Base-by-base conservation (phyloP, 345 rosid species). In the Microcos paniculata region DNA sequence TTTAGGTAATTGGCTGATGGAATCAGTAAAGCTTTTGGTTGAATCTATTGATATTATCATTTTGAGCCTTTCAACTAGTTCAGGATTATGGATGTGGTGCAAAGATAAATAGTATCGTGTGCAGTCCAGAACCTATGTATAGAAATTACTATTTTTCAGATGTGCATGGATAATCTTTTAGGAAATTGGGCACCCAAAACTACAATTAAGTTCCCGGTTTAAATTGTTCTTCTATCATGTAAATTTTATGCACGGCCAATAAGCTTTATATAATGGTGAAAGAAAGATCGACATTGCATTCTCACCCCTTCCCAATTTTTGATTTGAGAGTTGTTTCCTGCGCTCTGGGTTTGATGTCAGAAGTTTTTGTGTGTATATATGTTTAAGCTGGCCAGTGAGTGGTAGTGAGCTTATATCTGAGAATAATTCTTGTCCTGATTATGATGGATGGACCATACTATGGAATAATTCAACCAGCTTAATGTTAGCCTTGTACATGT, bases 371-470 rank as follows among this genome's bases (percentile, higher is more conserved):
- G 57, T 49, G 24, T 16, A 30, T 43, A 30, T 9, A 31, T 16
- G 58, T 51, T 49, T 69, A 31, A 48, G 43, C 58, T 49, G 15
- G 72, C 26, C 49, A 14, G 23, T 16, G 31, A 30, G 43, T 13
- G 43, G 18, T 49, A 4, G 28, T 48, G 16, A 18, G 72, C 58
- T 18, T 30, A 18, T 49, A 1, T 69, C 11, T 30, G 42, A 10
- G 56, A n/a, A 49, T 49, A 69, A 69, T 69, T 69, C 18, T 69
- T 48, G 3, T 69, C 53, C 26, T 13, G 24, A 46, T 68, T 28
- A 30, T 48, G 58, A 28, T 49, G 58, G 26, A 48, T 16, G 9
- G 18, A 26, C 40, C 23, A 67, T 18, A 26, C 46, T 46, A 4
- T 48, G 23, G 40, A 68, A n/a, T 13, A 8, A 12, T 21, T 10